Base-by-base conservation (phyloP, 768 basidiomycete species). In the Hericium alpestre region DNA sequence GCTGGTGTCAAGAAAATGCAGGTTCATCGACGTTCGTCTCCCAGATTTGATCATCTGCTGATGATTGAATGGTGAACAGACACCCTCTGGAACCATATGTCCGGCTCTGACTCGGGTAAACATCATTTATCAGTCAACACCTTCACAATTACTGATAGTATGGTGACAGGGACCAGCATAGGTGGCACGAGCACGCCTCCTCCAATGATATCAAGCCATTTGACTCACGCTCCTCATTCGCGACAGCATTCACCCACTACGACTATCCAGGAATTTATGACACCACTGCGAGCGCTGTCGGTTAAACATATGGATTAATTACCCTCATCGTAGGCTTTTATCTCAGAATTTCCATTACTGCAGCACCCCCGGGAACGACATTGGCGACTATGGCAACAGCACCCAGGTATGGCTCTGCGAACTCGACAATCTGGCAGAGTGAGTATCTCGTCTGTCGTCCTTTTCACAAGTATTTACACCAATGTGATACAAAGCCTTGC, bases 71-170 rank as follows among this genome's bases (percentile, higher is more conserved):
- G 20, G 25, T 1, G 37, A 11, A n/a, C 46, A 73, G 73, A 66
- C 78, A 82, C 80, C 0, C 68, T 87, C 27, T 80, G 77, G 67
- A 86, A 87, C 66, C 85, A 87, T 64, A 86, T 86, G 84, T 67
- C 81, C 2, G 80, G 75, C 0, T 23, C 60, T 2, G 71, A 76
- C 47, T 75, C 73, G 22, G 41, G 54, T 54, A 25, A 9, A 22
- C 13, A 8, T 39, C n/a, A 13, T 46, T 20, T 11, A 6, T 32
- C 32, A 32, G 12, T 46, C 12, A 23, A 38, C 4, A 13, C 8
- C 37, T 53, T 2, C 16, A 53, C 18, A 15, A n/a, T 37, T 37
- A 39, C n/a, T 40, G 11, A 46, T n/a, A 12, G 27, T 2, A 16
- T 43, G 6, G 13, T 25, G 22, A 27, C 39, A 16, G 82, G 80